A percentile compares a stretch with the other conserved stretches of the same genome.
These are phyloP conservation scores for Xylaria flabelliformis DNA, from an alignment of 495 filamentous ascomycete species.

Conservation along the genomic window DNA sequence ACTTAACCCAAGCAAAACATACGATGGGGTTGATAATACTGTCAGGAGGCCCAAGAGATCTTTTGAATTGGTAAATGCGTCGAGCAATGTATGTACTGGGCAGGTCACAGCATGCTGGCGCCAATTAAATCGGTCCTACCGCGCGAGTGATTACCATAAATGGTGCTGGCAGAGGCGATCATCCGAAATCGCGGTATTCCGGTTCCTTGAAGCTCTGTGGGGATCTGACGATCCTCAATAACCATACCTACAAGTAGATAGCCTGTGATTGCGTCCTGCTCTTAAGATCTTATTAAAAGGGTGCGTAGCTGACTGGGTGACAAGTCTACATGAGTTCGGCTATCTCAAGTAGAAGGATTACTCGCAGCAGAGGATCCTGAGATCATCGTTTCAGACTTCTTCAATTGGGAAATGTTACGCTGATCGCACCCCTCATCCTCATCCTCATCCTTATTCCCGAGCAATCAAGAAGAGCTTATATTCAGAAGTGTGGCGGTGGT, in stretches of 20 bases:
- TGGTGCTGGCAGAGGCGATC: neutral
- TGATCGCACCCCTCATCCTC: neutral
- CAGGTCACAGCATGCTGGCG: constrained; percentile 15
- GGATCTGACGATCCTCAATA: neutral
- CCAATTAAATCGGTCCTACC: constrained; percentile 21
- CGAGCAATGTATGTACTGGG: neutral
- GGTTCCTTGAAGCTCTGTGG: neutral
- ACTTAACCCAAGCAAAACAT: neutral
- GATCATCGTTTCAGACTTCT: neutral
- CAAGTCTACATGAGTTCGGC: neutral
- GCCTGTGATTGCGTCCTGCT: neutral
- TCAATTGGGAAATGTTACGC: neutral
- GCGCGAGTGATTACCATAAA: constrained; percentile 4
- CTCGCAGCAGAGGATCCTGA: neutral
- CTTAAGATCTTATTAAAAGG: neutral
- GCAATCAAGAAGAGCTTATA: too few species aligned
- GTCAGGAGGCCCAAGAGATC: too few species aligned
- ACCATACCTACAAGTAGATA: neutral
- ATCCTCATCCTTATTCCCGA: neutral
- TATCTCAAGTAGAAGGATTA: neutral
- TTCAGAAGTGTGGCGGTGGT: too few species aligned
- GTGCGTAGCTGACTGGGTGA: neutral
- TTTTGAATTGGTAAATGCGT: neutral
- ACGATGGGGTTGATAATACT: too few species aligned
- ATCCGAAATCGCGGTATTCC: neutral